Base-by-base conservation (phyloP, 176 grass and related monocot genomes). In the Aegilops longissima region DNA sequence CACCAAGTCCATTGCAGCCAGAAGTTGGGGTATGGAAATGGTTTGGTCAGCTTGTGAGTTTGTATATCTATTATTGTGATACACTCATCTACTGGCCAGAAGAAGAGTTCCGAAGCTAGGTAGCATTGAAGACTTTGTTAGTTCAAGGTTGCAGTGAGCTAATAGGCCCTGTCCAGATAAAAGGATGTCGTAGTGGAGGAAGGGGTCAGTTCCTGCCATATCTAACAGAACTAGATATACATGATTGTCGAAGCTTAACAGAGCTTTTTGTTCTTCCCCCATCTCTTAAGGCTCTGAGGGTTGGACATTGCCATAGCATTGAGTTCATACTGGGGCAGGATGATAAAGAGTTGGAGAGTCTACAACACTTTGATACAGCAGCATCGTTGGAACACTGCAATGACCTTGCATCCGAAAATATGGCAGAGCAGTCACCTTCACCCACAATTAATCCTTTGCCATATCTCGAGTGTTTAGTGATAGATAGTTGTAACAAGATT, bases 171-270 rank as follows among this genome's bases (percentile, higher is more conserved):
- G 2, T 13, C 16, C 16, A 80, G 8, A 13, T 29, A 45, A 69
- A 5, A 27, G 30, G 1, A 29, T 34, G 1, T 1, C 5, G 30
- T 29, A 58, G 1, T 20, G 9, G 0, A 78, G 42, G 21, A 30
- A 9, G 8, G 1, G 1, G 30, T 31, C 30, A 31, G 1, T 31
- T 31, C 13, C 44, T 78, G 11, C 63, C 73, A 39, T 23, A 69
- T 69, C 12, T 85, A 4, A 58, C 5, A 23, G 0, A 0, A 0
- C 16, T 85, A 56, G 0, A 0, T 4, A 85, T 85, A 25, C 0
- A 0, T 0, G 0, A 1, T 85, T 9, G 30, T 0, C 3, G 30
- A 31, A 85, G 3, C 62, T 67, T 85, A 5, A 11, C 0, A 36
- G 73, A 78, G 62, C 73, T 85, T 45, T 78, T 78, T 16, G 3